These are phyloP conservation scores for Beauveria varroae DNA, from an alignment of 2,329 filamentous ascomycete genomes.

Conservation along the genomic window DNA sequence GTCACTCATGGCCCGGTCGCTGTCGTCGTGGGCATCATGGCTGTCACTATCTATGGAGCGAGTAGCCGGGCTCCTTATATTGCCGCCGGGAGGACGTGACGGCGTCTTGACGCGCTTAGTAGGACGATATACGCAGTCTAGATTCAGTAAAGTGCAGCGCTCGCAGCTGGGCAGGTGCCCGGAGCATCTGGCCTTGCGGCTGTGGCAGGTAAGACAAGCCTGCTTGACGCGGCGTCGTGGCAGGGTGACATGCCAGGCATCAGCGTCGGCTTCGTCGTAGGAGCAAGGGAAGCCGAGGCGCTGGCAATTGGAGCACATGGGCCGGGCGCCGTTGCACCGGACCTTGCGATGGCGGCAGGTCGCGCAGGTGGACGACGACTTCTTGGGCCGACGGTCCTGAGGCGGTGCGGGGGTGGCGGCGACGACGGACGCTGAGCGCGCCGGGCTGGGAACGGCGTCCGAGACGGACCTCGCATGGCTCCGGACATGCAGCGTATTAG, in stretches of 20 bases:
- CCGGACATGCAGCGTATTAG: neutral
- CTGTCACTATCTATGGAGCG: conserved; percentile 25
- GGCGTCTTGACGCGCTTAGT: conserved; percentile 33
- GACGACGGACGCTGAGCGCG: neutral
- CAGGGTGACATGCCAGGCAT: conserved; percentile 35
- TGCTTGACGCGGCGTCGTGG: conserved; percentile 47
- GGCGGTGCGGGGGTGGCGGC: neutral
- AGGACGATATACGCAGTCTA: conserved; percentile 48
- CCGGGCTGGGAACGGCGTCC: neutral
- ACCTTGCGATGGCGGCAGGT: conserved; percentile 51
- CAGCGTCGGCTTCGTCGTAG: conserved; percentile 41
- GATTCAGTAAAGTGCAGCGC: conserved; percentile 40
- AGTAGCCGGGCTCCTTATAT: conserved; percentile 23
- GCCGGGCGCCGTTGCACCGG: conserved; percentile 47
- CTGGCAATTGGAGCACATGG: conserved; percentile 51
- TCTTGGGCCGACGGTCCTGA: conserved; percentile 29
- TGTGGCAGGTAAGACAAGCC: conserved; percentile 51
- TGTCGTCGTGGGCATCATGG: conserved; percentile 27
- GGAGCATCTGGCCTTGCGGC: conserved; percentile 50
- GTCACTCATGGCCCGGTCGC: conserved; percentile 28
- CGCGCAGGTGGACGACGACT: conserved; percentile 42
- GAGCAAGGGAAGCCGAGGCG: conserved; percentile 51
- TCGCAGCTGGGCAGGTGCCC: conserved; percentile 50
- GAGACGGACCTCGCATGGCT: conserved; percentile 9
- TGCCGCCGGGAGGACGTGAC: conserved; percentile 17